phyloP scores from a whole-genome alignment of 495 filamentous ascomycete species.

The Umbilicaria muhlenbergii region DNA sequence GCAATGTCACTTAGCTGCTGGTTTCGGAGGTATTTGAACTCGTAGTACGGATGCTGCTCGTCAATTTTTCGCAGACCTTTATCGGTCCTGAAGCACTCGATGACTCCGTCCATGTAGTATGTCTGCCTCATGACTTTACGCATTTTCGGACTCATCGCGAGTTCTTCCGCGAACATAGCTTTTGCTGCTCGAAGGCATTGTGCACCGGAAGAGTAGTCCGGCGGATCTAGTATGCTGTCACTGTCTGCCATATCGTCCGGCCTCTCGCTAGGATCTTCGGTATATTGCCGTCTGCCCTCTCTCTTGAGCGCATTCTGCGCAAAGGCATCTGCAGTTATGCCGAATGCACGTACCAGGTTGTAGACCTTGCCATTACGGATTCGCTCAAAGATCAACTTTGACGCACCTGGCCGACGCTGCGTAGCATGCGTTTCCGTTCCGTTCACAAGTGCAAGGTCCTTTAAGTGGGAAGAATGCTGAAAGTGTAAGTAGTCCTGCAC shows the following conservation, averaged over 20 bases:
- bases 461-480: conserved; percentile 70
- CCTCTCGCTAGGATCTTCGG: conserved; percentile 59
- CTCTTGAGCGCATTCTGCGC: conserved; percentile 65
- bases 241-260: conserved; percentile 81
- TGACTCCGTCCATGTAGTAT: conserved; percentile 65
- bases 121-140: conserved; percentile 66
- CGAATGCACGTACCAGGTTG: conserved; percentile 71
- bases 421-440: conserved; percentile 25
- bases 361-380: conserved; percentile 67
- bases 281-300: conserved; percentile 59
- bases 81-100: conserved; percentile 81
- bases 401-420: conserved; percentile 68
- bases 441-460: conserved; percentile 49
- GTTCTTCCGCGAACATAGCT: conserved; percentile 79
- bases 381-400: conserved; percentile 60
- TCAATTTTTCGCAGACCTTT: conserved; percentile 92
- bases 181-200: conserved; percentile 65
- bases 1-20: conserved; percentile 71
- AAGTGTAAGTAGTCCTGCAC: conserved; percentile 95
- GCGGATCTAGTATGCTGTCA: conserved; percentile 48
- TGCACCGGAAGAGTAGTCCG: conserved; percentile 61
- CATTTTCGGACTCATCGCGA: conserved; percentile 78
- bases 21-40: conserved; percentile 90
- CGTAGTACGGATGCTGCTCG: conserved; percentile 89
- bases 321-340: conserved; percentile 76